Evolutionary conservation across 768 basidiomycete species (phyloP).

Genomic region (Boletellus ananiceps): DNA sequence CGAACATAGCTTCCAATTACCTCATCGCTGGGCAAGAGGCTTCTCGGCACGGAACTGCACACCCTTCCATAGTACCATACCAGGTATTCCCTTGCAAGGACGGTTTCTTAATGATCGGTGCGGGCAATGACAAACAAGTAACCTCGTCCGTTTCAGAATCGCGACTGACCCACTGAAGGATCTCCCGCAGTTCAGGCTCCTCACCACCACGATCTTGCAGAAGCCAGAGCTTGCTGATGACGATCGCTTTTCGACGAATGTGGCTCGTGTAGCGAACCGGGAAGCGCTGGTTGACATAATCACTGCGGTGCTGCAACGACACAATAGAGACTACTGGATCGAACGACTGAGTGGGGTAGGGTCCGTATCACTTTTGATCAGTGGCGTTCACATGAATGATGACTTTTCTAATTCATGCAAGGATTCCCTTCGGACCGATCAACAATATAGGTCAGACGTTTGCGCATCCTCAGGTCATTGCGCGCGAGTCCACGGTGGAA

Average conservation of each 20-base stretch:
- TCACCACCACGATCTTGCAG: slow-evolving; percentile 61
- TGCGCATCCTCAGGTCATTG: slow-evolving; percentile 79
- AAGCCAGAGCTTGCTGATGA: slow-evolving; percentile 56
- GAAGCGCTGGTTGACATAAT: slow-evolving; percentile 65
- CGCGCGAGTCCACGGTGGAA: slow-evolving; percentile 70
- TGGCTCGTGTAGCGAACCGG: slow-evolving; percentile 71
- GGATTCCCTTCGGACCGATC: slow-evolving; percentile 86
- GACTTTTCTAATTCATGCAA: slow-evolving; percentile 24
- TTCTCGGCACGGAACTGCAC: slow-evolving; percentile 83
- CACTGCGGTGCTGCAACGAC: slow-evolving; percentile 50
- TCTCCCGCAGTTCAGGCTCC: slow-evolving; percentile 56
- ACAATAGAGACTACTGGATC: slow-evolving; percentile 71
- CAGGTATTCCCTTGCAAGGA: slow-evolving; percentile 86
- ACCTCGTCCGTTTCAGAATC: slow-evolving; percentile 3
- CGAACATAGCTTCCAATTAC: slow-evolving; percentile 91
- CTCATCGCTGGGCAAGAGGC: slow-evolving; percentile 83
- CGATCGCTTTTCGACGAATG: slow-evolving; percentile 67
- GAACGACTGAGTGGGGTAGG: slow-evolving; percentile 70
- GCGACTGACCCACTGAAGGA: slow-evolving; percentile 10
- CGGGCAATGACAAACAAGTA: slow-evolving; percentile 86
- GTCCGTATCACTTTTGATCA: slow-evolving; percentile 38
- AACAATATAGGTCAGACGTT: slow-evolving; percentile 90
- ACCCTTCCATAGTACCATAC: slow-evolving; percentile 92
- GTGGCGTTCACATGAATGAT: slow-evolving; percentile 4
- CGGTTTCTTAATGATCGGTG: slow-evolving; percentile 91